Evolutionary conservation across 306 rosid genomes (phyloP).

Genomic region (Quercus cerris): DNA sequence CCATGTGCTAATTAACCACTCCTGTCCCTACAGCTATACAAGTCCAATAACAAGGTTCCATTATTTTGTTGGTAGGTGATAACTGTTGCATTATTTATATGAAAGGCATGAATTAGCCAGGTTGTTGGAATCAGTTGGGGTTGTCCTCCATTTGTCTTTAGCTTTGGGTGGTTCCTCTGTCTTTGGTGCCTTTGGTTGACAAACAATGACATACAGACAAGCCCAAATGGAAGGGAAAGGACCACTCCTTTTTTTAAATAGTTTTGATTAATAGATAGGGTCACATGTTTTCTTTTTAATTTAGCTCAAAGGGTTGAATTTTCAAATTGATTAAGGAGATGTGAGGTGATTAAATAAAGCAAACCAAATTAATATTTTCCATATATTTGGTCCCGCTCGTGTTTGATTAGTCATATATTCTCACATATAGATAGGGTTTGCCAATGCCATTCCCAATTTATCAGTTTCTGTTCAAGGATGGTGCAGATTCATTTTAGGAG

Average conservation of each 20-base stretch:
- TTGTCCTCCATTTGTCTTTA: conserved; percentile 63
- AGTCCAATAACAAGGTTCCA: no score
- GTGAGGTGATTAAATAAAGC: conserved; percentile 14
- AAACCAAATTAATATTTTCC: neutral
- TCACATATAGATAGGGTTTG: conserved; percentile 5
- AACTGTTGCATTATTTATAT: no score
- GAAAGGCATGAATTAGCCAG: no score
- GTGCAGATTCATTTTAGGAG: neutral
- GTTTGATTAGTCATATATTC: neutral
- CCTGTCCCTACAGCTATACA: no score
- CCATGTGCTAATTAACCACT: no score
- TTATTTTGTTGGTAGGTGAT: no score
- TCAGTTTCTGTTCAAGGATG: neutral
- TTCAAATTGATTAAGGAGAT: conserved; percentile 15
- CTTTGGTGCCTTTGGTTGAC: conserved; percentile 40
- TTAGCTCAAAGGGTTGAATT: conserved; percentile 2
- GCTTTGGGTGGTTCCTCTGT: conserved; percentile 71
- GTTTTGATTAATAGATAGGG: conserved; percentile 32
- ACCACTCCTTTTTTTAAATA: conserved; percentile 44
- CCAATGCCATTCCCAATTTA: neutral
- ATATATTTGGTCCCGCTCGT: conserved; percentile 5
- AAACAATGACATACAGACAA: conserved; percentile 52
- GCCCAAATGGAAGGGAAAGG: conserved; percentile 44
- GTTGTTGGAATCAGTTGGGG: conserved; percentile 63
- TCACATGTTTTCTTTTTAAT: conserved; percentile 40